Percentiles rank a stretch among this genome's conserved stretches.
phyloP scores from a whole-genome alignment of 768 basidiomycete species.

The Auriscalpium microsporum region DNA sequence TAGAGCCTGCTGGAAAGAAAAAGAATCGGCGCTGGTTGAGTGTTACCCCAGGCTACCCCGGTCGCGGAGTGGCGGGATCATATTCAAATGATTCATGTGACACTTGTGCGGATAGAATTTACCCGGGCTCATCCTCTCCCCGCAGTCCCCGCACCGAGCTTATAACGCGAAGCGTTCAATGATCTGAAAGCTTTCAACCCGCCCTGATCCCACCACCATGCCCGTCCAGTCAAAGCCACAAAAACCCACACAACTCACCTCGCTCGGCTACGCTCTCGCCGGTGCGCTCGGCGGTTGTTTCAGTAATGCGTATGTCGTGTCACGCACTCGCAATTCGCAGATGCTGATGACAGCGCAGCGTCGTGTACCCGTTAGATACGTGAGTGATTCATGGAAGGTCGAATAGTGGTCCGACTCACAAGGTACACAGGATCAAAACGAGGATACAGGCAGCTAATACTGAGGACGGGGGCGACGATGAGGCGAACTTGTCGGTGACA shows the following conservation, averaged over 20 bases:
- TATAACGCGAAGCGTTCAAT: too few relatives aligned
- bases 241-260: slow-evolving; percentile 62
- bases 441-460: slow-evolving; percentile 78
- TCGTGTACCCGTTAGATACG: slow-evolving; percentile 93
- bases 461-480: slow-evolving; percentile 41
- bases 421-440: slow-evolving; percentile 72
- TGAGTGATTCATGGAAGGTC: slow-evolving; percentile 7
- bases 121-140: too few relatives aligned
- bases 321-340: neutral
- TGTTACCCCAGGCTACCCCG: too few relatives aligned
- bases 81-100: too few relatives aligned
- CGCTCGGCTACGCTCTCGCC: slow-evolving; percentile 83
- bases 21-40: too few relatives aligned
- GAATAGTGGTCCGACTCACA: neutral
- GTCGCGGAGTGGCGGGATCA: too few relatives aligned
- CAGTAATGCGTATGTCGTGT: slow-evolving; percentile 71
- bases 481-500: slow-evolving; percentile 44
- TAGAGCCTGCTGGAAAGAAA: too few relatives aligned
- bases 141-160: too few relatives aligned
- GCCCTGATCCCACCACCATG: slow-evolving; percentile 18
- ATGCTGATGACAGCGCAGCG: slow-evolving; percentile 33
- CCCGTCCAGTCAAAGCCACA: slow-evolving; percentile 30
- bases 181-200: too few relatives aligned
- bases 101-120: too few relatives aligned
- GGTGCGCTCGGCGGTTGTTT: slow-evolving; percentile 93